Evolutionary conservation across 164 flowering plant species (phyloP).

Genomic region (Sedum album): DNA sequence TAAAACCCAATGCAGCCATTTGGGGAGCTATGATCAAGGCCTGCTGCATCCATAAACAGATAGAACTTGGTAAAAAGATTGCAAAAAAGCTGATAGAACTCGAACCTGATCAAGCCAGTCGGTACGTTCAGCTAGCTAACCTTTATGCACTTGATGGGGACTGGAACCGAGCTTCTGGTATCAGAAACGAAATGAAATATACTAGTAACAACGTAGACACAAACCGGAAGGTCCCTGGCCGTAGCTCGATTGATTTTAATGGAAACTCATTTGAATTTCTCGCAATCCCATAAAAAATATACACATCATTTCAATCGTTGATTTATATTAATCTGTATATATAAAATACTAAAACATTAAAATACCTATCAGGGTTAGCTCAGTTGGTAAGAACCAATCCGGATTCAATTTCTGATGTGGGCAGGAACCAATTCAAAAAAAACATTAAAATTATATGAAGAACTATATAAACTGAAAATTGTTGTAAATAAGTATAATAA

Average conservation of each 20-base stretch:
- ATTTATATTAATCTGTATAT: no score
- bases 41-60: background rate
- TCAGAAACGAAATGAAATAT: background rate
- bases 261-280: background rate
- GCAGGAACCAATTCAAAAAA: no score
- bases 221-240: background rate
- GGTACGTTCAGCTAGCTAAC: background rate
- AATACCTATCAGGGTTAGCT: no score
- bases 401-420: no score
- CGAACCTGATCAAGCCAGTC: background rate
- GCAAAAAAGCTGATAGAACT: background rate
- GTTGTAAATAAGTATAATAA: no score
- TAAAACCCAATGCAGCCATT: constrained; percentile 26
- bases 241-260: background rate
- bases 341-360: no score
- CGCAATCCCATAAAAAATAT: background rate
- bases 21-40: constrained; percentile 25
- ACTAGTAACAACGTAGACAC: no score
- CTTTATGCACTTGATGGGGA: background rate
- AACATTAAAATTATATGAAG: no score
- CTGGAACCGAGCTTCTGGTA: background rate
- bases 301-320: no score
- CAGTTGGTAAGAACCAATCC: no score
- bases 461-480: no score
- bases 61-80: background rate